These are phyloP conservation scores for Aspergillus terreus DNA, from an alignment of 2,329 filamentous ascomycete species.

Conservation along the genomic window DNA sequence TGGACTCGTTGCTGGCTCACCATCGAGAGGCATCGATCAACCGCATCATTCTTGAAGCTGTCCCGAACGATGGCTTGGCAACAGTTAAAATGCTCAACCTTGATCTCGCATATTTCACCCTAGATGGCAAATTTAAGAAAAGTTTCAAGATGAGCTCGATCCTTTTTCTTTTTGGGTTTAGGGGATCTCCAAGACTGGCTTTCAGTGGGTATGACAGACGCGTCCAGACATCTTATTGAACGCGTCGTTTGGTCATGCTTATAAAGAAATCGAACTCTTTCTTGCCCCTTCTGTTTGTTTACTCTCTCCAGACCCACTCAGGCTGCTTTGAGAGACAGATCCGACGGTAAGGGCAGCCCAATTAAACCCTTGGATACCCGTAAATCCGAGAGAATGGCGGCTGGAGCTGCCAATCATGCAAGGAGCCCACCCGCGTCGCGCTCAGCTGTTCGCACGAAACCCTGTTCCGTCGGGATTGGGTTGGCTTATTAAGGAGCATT, in stretches of 20 bases:
- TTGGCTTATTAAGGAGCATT: conserved; percentile 7
- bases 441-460: background rate
- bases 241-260: background rate
- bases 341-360: background rate
- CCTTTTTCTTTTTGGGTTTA: background rate
- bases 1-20: too few relatives aligned
- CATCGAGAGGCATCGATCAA: too few relatives aligned
- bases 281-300: background rate
- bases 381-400: conserved; percentile 1
- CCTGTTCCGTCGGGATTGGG: conserved; percentile 1
- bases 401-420: background rate
- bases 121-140: too few relatives aligned
- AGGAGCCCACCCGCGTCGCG: background rate
- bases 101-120: too few relatives aligned
- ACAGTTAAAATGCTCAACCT: too few relatives aligned
- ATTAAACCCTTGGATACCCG: background rate
- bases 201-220: background rate
- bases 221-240: background rate
- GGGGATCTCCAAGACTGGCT: background rate
- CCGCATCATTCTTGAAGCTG: too few relatives aligned
- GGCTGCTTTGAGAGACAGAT: background rate
- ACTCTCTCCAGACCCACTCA: background rate
- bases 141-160: too few relatives aligned
- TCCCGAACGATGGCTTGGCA: too few relatives aligned
- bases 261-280: background rate